A percentile compares a stretch with the other conserved stretches of the same genome.
phyloP scores from a whole-genome alignment of 306 rosid species.

The Fragaria iinumae region DNA sequence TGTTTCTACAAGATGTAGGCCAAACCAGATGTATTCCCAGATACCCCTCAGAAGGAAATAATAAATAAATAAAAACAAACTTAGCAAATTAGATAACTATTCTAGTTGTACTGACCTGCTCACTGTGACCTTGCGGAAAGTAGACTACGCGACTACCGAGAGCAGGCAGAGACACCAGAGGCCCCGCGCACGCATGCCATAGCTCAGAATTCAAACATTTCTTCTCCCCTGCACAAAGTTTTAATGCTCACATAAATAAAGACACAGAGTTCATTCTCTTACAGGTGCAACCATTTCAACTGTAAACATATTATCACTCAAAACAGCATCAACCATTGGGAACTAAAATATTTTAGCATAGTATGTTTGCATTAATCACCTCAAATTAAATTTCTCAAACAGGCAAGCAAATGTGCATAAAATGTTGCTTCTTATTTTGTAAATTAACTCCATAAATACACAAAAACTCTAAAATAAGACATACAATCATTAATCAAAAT shows the following conservation, averaged over 20 bases:
- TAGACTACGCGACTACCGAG: conserved; percentile 71
- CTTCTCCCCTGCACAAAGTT: conserved; percentile 52
- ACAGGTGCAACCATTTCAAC: not conserved
- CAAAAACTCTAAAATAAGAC: not conserved
- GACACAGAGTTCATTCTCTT: not conserved
- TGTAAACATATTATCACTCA: not conserved
- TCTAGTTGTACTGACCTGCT: conserved; percentile 48
- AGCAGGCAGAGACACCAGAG: conserved; percentile 65
- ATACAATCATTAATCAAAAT: not conserved
- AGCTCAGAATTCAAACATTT: conserved; percentile 72
- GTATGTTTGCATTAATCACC: conserved; percentile 1
- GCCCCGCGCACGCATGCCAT: conserved; percentile 85
- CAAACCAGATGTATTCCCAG: not conserved
- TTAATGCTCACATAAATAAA: conserved; percentile 24
- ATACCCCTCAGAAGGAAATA: not conserved
- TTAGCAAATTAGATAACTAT: not conserved
- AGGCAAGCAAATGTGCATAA: not conserved
- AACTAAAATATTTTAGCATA: conserved; percentile 6
- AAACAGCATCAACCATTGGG: conserved; percentile 3
- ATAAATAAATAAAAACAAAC: not conserved
- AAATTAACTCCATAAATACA: conserved; percentile 4
- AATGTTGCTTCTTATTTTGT: not conserved
- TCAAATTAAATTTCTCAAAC: conserved; percentile 14
- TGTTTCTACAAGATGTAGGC: not conserved
- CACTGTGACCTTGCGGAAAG: conserved; percentile 80